Percentiles rank a stretch among this genome's conserved stretches.
Conservation (phyloP, 1,139 yeast genomes). For the Sugiyamaella japonica region DNA sequence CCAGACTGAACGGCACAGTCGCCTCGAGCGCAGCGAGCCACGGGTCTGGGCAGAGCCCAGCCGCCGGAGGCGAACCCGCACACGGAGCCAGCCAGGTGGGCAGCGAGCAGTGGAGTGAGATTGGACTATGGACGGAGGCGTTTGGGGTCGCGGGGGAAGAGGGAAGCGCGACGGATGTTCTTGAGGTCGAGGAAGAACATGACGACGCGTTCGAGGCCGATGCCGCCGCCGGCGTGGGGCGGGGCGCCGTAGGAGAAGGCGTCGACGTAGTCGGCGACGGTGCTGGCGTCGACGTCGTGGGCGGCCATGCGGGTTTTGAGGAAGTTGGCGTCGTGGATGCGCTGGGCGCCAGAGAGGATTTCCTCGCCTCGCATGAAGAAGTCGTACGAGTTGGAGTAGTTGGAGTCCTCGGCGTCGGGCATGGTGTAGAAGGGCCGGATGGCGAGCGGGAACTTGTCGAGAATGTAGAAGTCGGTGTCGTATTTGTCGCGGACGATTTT, state of each 20-base stretch:
- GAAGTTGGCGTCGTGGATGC: conserved; percentile 90
- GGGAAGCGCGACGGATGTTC: conserved; percentile 94
- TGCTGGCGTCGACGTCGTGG: conserved; percentile 79
- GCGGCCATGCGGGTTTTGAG: conserved; percentile 77
- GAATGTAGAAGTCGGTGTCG: conserved; percentile 95
- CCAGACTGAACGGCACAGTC: no score
- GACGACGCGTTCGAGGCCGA: conserved; percentile 96
- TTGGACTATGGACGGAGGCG: conserved; percentile 72
- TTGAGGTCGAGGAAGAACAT: conserved; percentile 97
- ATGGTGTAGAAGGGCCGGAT: conserved; percentile 98
- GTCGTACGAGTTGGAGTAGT: conserved; percentile 86
- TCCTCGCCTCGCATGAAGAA: conserved; percentile 99
- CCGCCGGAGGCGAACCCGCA: background rate
- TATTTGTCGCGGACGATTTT: conserved; percentile 87
- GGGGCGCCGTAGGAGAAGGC: conserved; percentile 95
- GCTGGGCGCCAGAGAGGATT: conserved; percentile 97
- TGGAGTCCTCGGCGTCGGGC: conserved; percentile 93
- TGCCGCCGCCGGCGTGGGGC: conserved; percentile 99
- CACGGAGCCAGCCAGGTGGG: no score
- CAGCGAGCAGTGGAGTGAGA: background rate
- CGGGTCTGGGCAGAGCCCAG: background rate
- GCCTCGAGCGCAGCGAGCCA: background rate
- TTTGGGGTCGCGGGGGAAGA: conserved; percentile 98
- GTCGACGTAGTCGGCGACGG: conserved; percentile 83
- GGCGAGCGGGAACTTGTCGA: conserved; percentile 96